Evolutionary conservation across 352 stramenopile genomes (phyloP), one percentile per base, ranked within the genome.

Genomic region (Phytophthora meadii): DNA sequence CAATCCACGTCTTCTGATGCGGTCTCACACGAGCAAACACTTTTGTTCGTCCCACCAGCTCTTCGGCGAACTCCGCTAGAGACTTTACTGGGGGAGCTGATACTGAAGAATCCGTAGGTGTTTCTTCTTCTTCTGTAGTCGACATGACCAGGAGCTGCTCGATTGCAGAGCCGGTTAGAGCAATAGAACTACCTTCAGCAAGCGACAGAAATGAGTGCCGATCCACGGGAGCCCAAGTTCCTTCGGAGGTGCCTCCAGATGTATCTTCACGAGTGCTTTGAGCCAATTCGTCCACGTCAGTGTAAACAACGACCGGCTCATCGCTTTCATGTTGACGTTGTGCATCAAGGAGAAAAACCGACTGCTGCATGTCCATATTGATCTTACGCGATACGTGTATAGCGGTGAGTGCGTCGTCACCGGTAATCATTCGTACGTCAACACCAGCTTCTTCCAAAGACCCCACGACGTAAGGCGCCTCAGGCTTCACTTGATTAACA

Each of bases 401-500:
- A 2, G 81, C 83, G 2, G 82, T 93, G 46, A 94, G 77, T 30
- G 84, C 86, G 49, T 93, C 94, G 65, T 98, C 89, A 12, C 90
- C 90, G 4, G 93, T 98, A 45, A 98, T 88, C 47, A 98, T 97
- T 14, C 81, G 84, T 37, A 92, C 83, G 48, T 90, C 74, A 15
- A 98, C 75, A 5, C 83, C 74, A 27, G 86, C 89, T 48, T 87
- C 77, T 14, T 90, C 72, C 1, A 98, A 73, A 17, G 90, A 74
- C 27, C 68, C 60, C 41, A 98, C 88, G 0, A 97, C 92, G 45
- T 84, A 85, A 15, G 77, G 74, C 1, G 89, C 84, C 46, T 98
- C 87, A n/a, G 82, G 65, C 59, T 96, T 97, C 54, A 98, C 84
- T 54, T 87, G 76, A 68, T 98, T 98, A 17, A 89, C 65, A 70